phyloP scores from a whole-genome alignment of 2,329 filamentous ascomycete species.

The Fusarium palustre region DNA sequence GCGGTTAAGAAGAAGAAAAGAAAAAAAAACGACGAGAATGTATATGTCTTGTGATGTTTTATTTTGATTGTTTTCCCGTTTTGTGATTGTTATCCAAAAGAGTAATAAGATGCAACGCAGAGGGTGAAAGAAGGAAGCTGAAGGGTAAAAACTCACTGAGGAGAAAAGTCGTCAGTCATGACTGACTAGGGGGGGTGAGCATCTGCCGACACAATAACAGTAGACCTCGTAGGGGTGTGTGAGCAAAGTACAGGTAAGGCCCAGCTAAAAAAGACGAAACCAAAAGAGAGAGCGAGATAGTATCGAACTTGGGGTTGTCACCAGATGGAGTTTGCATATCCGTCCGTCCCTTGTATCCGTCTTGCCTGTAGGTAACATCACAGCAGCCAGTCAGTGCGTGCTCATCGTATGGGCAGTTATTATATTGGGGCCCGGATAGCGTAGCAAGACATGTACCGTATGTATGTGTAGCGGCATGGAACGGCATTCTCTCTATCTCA shows the following conservation, averaged over 20 bases:
- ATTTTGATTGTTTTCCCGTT: background rate
- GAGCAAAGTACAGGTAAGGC: background rate
- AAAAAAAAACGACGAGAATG: slow-evolving; percentile 2
- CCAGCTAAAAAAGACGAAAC: slow-evolving; percentile 7
- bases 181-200: slow-evolving; percentile 12
- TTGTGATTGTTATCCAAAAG: slow-evolving; percentile 10
- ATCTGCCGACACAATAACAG: slow-evolving; percentile 5
- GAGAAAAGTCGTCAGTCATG: background rate
- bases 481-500: slow-evolving; percentile 17
- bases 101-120: slow-evolving; percentile 18
- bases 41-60: slow-evolving; percentile 24
- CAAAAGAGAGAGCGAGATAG: slow-evolving; percentile 1
- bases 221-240: slow-evolving; percentile 6
- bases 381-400: slow-evolving; percentile 26
- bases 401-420: slow-evolving; percentile 4
- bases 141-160: background rate
- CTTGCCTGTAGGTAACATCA: slow-evolving; percentile 12
- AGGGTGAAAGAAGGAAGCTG: slow-evolving; percentile 9
- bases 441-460: background rate
- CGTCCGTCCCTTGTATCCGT: slow-evolving; percentile 27
- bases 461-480: slow-evolving; percentile 14
- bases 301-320: slow-evolving; percentile 21
- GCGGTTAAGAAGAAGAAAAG: background rate
- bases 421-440: slow-evolving; percentile 14
- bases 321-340: slow-evolving; percentile 33